Evolutionary conservation across 208 protist species (phyloP).

Genomic region (Tetramitus jugosus): DNA sequence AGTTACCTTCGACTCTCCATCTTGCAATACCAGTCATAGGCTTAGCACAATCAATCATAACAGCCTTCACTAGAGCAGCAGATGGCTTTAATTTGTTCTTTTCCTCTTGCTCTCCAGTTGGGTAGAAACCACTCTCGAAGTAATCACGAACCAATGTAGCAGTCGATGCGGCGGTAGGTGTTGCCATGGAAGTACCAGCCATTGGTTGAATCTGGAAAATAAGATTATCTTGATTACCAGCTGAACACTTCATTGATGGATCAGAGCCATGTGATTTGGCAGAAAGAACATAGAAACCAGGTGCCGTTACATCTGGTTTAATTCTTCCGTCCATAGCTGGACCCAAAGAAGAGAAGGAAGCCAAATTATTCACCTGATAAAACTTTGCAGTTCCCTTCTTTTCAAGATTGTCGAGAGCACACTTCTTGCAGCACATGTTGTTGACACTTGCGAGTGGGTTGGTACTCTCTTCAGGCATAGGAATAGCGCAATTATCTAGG

Average conservation of each 20-base stretch:
- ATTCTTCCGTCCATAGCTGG: constrained; percentile 2
- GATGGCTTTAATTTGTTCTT: constrained; percentile 33
- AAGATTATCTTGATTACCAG: not conserved
- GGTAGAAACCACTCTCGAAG: constrained; percentile 43
- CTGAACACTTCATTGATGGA: not conserved
- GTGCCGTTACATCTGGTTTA: constrained; percentile 19
- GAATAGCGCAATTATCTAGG: too few species aligned
- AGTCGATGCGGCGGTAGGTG: constrained; percentile 54
- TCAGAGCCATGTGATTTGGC: not conserved
- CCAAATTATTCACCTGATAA: not conserved
- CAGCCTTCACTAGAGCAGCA: constrained; percentile 51
- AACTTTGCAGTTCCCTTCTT: too few species aligned
- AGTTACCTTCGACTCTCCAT: too few species aligned
- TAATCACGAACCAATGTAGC: constrained; percentile 74
- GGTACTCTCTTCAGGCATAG: not conserved
- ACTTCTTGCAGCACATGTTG: not conserved
- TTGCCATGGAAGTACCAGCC: constrained; percentile 78
- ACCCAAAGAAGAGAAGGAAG: not conserved
- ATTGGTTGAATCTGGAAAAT: constrained; percentile 28
- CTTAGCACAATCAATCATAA: constrained; percentile 31
- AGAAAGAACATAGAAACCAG: constrained; percentile 3
- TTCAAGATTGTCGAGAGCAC: not conserved
- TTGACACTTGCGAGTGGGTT: not conserved
- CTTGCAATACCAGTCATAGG: constrained; percentile 11
- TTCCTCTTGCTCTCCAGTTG: constrained; percentile 3